These are phyloP conservation scores for Saksenaea vasiformis DNA, from an alignment of 371 early-diverging fungal genomes.

Conservation along the genomic window DNA sequence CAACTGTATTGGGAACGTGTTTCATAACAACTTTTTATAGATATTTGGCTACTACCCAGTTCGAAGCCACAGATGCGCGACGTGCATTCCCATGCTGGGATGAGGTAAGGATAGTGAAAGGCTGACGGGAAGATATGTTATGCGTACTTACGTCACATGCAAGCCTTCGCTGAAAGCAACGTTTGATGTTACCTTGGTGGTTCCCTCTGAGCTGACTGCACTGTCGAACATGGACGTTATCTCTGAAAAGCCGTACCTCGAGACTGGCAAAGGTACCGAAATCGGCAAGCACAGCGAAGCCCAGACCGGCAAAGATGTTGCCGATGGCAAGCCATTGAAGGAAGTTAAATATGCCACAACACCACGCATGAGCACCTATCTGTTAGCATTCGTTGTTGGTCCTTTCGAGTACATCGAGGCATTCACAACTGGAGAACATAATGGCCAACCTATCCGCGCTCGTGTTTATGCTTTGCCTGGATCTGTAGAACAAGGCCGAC, in stretches of 20 bases:
- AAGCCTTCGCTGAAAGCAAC: constrained; percentile 87
- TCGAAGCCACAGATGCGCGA: constrained; percentile 92
- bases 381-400: constrained; percentile 87
- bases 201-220: constrained; percentile 70
- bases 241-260: constrained; percentile 51
- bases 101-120: constrained; percentile 47
- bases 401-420: constrained; percentile 85
- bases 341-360: constrained; percentile 81
- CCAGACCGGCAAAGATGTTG: constrained; percentile 24
- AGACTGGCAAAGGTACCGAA: constrained; percentile 29
- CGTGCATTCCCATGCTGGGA: constrained; percentile 94
- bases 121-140: neutral
- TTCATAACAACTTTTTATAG: constrained; percentile 1
- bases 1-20: neutral
- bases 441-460: constrained; percentile 61
- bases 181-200: constrained; percentile 82
- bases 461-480: constrained; percentile 81
- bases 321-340: constrained; percentile 36
- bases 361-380: constrained; percentile 88
- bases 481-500: constrained; percentile 70
- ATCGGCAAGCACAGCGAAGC: constrained; percentile 27
- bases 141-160: neutral
- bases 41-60: constrained; percentile 87
- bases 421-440: constrained; percentile 59
- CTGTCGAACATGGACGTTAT: constrained; percentile 86